Base-by-base conservation (phyloP, 345 rosid species). In the Lepidium aucheri region DNA sequence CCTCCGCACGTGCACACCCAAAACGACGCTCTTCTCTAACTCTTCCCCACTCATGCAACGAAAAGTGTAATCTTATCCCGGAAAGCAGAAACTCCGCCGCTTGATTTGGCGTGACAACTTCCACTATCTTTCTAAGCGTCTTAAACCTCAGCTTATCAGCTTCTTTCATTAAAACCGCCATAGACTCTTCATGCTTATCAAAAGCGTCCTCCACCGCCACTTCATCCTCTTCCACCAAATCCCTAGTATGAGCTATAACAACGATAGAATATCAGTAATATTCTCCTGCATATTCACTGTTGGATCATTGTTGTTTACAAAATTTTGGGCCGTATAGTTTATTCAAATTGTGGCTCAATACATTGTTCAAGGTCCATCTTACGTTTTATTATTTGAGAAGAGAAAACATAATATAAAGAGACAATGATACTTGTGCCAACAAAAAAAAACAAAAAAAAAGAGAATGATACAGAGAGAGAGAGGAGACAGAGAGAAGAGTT, bases 261-360 rank as follows among this genome's bases (percentile, higher is more conserved):
- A 65, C 59, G 0, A 79, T 75, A 3, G 85, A 42, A 75, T 72
- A 50, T 83, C 86, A 1, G 73, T 77, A 2, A 78, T 55, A 24
- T 81, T 73, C 16, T 86, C 91, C 40, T 83, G 85, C 65, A 83
- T 10, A 41, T 41, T 60, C n/a, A n/a, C n/a, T n/a, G n/a, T n/a
- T n/a, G n/a, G n/a, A n/a, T n/a, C n/a, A n/a, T n/a, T n/a, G n/a
- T n/a, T n/a, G n/a, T n/a, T n/a, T n/a, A n/a, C n/a, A n/a, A n/a
- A n/a, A n/a, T n/a, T n/a, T n/a, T n/a, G n/a, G n/a, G n/a, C n/a
- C n/a, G n/a, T n/a, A n/a, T n/a, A n/a, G n/a, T n/a, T n/a, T n/a
- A n/a, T n/a, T n/a, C n/a, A n/a, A n/a, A n/a, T n/a, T n/a, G n/a
- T n/a, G n/a, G n/a, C n/a, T n/a, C n/a, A n/a, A n/a, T n/a, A n/a